A percentile compares a stretch with the other conserved stretches of the same genome.
These are phyloP conservation scores for Mortierella alpina DNA, from an alignment of 192 early-diverging fungal species.

Conservation along the genomic window DNA sequence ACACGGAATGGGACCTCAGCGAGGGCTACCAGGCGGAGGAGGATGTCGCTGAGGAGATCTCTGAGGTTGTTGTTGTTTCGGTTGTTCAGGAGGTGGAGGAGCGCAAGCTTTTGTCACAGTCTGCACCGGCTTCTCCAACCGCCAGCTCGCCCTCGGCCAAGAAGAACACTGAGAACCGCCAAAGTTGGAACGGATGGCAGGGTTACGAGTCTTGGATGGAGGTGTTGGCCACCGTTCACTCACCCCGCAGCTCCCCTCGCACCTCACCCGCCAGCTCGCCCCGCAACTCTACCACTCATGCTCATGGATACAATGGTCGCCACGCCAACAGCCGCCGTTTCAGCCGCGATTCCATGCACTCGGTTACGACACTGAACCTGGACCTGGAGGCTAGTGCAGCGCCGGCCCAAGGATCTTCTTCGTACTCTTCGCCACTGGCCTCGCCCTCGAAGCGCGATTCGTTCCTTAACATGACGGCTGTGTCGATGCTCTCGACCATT, in stretches of 20 bases:
- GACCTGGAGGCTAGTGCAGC: conserved; percentile 28
- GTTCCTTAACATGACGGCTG: conserved; percentile 5
- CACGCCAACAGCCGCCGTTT: conserved; percentile 7
- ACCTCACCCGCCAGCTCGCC: conserved; percentile 30
- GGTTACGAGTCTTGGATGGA: conserved; percentile 51
- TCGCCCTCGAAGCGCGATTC: conserved; percentile 28
- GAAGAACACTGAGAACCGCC: conserved; percentile 22
- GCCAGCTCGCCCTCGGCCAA: conserved; percentile 8
- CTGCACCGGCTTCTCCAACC: conserved; percentile 35
- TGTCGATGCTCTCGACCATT: conserved; percentile 6
- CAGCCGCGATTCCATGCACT: conserved; percentile 41
- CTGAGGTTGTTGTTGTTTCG: conserved; percentile 29
- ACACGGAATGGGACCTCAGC: conserved; percentile 13
- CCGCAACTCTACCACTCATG: conserved; percentile 32
- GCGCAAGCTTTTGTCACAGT: conserved; percentile 7
- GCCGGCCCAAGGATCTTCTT: conserved; percentile 4
- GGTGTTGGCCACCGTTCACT: conserved; percentile 38
- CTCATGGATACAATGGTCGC: conserved; percentile 10
- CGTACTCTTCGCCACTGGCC: neutral
- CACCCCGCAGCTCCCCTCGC: conserved; percentile 34
- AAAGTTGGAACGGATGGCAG: conserved; percentile 54
- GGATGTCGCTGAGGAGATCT: conserved; percentile 17
- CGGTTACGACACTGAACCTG: conserved; percentile 26
- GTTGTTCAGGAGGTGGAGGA: conserved; percentile 35
- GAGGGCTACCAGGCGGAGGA: neutral